Evolutionary conservation across 768 basidiomycete genomes (phyloP), one percentile per base, ranked within the genome.

Genomic region (Serendipita sp.): DNA sequence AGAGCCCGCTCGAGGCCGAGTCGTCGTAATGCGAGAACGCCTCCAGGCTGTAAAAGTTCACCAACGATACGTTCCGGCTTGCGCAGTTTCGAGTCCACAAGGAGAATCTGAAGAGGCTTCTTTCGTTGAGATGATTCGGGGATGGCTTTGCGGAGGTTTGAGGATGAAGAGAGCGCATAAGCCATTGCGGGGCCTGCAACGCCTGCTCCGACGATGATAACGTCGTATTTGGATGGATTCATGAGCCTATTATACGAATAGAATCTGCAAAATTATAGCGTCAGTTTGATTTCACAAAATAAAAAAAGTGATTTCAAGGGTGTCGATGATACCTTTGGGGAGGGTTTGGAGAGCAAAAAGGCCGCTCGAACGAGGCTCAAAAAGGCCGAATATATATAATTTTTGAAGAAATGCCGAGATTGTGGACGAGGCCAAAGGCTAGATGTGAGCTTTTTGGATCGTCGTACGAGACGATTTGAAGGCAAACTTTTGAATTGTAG

Each of bases 31-130:
- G 91, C 84, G 11, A 77, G 76, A 27, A 92, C 84, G 0, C 96
- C 96, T 1, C 87, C 93, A 1, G 96, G 96, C 70, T 99, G 96
- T 27, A 99, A 77, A 0, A 98, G 83, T 73, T 99, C 96, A 29
- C 96, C 96, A 37, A 98, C 96, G 68, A 99, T 98, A 16, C 96
- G 82, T 78, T 98, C 92, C 0, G 96, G 96, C 72, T 91, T 88
- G 0, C 86, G 80, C 2, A 98, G 80, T 13, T 94, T 95, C 10
- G 95, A 85, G 74, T 99, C 96, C 64, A 99, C 77, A 0, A 97
- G 76, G 16, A 86, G 86, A 68, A 97, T 85, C 23, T 84, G 81
- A 18, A 92, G 80, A 13, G 86, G 86, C 63, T 76, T 75, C 18
- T 73, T 58, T 45, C 82, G 77, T n/a, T 60, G 55, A 36, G 18